Evolutionary conservation across 148 eudicot genomes (phyloP), one percentile per base, ranked within the genome.

Genomic region (Rhododendron simsii): DNA sequence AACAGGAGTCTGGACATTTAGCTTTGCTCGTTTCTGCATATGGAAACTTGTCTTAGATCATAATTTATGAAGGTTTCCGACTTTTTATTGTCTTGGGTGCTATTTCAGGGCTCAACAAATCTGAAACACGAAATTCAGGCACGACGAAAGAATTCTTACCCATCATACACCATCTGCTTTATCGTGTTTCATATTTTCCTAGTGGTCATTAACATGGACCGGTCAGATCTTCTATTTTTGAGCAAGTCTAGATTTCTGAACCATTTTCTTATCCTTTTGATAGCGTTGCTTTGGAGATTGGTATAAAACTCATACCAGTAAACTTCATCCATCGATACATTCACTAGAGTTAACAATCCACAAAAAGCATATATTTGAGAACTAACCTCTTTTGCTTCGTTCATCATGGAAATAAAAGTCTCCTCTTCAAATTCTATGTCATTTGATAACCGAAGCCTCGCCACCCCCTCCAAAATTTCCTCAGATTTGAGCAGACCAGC

Each of bases 401-500:
- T 93, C 93, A 96, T 95, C 94, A 81, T 91, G 83, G 96, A 93
- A 80, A 96, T 87, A 83, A 96, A 96, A 87, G 86, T 96, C 85
- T 96, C 92, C 86, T 96, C 99, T 90, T 96, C 99, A 80, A 96
- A 96, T 81, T 96, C 99, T 1, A 93, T 94, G 87, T 96, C 98
- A 81, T 93, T 85, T 0, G 98, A 94, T 79, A 96, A 85, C 50
- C 98, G 86, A 87, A 95, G 95, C 86, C 99, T 92, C 5, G 95
- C 94, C 2, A 96, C 98, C 33, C 99, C 99, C 85, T 96, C 99
- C 83, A 96, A 83, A 61, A 96, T 96, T 88, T 96, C 99, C 91
- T 96, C 99, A 28, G 99, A 94, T 89, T 95, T 96, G 39, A 96
- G 98, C 87, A 96, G 90, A 59, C 98, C 99, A 26, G 98, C 99